Base-by-base conservation (phyloP, 768 basidiomycete genomes). In the Dictyophora rubrovolvata region DNA sequence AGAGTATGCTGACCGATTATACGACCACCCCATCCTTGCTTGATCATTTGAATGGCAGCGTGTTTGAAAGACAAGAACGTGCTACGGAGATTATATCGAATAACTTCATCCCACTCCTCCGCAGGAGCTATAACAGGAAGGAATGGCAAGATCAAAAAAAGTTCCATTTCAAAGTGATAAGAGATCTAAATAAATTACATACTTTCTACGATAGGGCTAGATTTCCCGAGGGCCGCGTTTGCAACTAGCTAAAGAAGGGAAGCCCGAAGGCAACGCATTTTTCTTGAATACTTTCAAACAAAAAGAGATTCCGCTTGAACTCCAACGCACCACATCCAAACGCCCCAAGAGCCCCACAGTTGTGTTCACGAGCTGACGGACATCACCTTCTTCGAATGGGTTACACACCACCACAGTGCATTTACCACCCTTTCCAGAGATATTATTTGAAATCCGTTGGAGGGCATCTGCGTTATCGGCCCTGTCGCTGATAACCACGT, bases 21-120 rank as follows among this genome's bases (percentile, higher is more conserved):
- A 14, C 76, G 66, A 1, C 77, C 76, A 8, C 74, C 73, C 8
- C 52, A 62, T 6, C 74, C 75, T 62, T 74, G 78, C 23, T 71
- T 69, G 53, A 78, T 66, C 78, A 78, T 77, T 60, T 74, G 71
- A 28, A 64, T 63, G 8, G 75, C 78, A 12, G 75, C 78, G 53
- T 72, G 67, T 60, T 77, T 77, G 61, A 75, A 76, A 53, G 69
- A 71, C n/a, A 76, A 64, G 62, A 78, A 69, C 0, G 69, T 67
- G 6, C 79, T 75, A 17, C 69, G 70, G 28, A 70, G 67, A 47
- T 79, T 79, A 54, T 75, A 67, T 1, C 69, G 59, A n/a, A 73
- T 60, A 12, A 71, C 49, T 20, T 62, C 58, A 28, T 77, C 72
- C 59, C 71, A 66, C 12, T 74, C 68, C 18, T 69, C 68, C 1